A percentile compares a stretch with the other conserved stretches of the same genome.
phyloP scores from a whole-genome alignment of 768 basidiomycete genomes.

The Tylopilus intermedius region DNA sequence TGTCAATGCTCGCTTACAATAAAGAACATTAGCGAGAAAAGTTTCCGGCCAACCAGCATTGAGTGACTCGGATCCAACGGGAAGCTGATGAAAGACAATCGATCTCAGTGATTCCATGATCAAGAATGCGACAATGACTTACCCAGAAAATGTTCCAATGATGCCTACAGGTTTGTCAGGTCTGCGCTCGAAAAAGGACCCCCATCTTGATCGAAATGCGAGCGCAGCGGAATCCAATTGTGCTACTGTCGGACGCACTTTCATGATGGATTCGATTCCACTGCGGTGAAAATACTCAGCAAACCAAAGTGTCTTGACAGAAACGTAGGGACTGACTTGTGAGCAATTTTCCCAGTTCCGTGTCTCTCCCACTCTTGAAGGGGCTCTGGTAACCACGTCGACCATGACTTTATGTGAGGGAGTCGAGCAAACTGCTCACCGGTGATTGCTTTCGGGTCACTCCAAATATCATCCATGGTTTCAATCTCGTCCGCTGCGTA shows the following conservation, averaged over 20 bases:
- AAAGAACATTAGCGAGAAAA: constrained; percentile 17
- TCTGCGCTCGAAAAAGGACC: no score
- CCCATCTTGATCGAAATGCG: no score
- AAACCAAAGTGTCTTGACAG: not conserved
- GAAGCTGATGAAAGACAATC: constrained; percentile 18
- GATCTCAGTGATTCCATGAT: not conserved
- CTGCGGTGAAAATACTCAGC: not conserved
- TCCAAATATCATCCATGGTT: no score
- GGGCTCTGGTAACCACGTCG: no score
- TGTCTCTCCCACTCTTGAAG: no score
- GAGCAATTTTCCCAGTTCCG: not conserved
- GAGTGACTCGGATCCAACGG: constrained; percentile 14
- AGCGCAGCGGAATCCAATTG: constrained; percentile 32
- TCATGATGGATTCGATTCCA: constrained; percentile 42
- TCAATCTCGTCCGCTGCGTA: no score
- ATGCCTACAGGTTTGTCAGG: no score
- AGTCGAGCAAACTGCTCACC: no score
- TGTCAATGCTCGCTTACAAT: not conserved
- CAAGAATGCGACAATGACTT: no score
- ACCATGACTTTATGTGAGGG: no score
- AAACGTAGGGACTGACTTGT: not conserved
- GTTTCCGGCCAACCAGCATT: constrained; percentile 19
- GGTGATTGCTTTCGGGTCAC: no score
- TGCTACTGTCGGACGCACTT: constrained; percentile 46
- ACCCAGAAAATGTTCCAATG: no score